phyloP scores from a whole-genome alignment of 2,329 filamentous ascomycete species.

The Diaporthe aspalathi region DNA sequence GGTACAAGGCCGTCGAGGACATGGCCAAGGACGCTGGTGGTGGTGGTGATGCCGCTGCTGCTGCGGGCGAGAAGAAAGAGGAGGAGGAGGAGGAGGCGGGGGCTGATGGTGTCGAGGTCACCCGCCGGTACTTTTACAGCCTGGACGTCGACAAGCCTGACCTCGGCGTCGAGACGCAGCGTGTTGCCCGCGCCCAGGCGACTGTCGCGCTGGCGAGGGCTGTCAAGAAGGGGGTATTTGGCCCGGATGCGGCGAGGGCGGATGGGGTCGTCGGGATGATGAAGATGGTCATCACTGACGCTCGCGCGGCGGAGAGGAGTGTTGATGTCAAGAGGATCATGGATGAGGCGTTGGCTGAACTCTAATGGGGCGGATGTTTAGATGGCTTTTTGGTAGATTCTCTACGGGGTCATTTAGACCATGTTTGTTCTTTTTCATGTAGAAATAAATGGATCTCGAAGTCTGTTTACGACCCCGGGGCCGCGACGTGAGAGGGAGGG shows the following conservation, averaged over 20 bases:
- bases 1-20: constrained; percentile 63
- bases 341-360: constrained; percentile 40
- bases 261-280: constrained; percentile 43
- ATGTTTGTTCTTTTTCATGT: not conserved
- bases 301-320: constrained; percentile 47
- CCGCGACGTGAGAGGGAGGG: too few species aligned
- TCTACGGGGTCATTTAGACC: too few species aligned
- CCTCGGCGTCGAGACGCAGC: constrained; percentile 63
- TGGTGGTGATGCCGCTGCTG: not conserved
- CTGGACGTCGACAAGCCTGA: constrained; percentile 60
- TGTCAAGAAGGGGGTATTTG: constrained; percentile 58
- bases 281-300: constrained; percentile 58
- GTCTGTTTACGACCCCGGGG: too few species aligned
- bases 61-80: constrained; percentile 12
- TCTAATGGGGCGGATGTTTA: constrained; percentile 6
- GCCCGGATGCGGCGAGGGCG: constrained; percentile 34
- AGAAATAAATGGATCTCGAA: not conserved
- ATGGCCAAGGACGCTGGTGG: constrained; percentile 56
- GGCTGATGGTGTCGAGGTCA: constrained; percentile 41
- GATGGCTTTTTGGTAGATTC: not conserved
- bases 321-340: constrained; percentile 49
- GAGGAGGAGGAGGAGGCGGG: constrained; percentile 25
- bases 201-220: constrained; percentile 55
- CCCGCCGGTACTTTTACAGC: constrained; percentile 56
- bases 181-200: constrained; percentile 60